These are phyloP conservation scores for Debaryomyces robertsiae DNA, from an alignment of 1,139 yeast genomes.

Conservation along the genomic window DNA sequence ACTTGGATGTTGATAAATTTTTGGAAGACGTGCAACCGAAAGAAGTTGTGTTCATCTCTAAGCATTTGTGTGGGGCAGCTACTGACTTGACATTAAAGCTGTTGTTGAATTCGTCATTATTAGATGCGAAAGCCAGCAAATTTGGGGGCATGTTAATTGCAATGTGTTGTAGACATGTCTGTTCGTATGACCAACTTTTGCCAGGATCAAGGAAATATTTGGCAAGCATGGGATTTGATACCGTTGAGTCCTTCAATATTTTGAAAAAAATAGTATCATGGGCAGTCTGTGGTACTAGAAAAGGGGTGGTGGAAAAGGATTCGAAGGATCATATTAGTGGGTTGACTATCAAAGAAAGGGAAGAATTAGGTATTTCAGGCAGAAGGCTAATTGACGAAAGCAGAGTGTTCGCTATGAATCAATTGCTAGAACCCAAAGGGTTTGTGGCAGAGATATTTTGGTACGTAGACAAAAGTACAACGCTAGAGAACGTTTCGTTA, in stretches of 20 bases:
- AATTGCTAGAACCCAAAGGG: constrained; percentile 25
- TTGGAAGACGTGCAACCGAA: constrained; percentile 28
- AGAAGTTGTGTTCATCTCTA: constrained; percentile 65
- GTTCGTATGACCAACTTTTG: constrained; percentile 55
- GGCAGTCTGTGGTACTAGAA: constrained; percentile 75
- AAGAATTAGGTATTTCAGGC: constrained; percentile 62
- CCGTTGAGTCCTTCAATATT: constrained; percentile 48
- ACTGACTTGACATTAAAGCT: constrained; percentile 82
- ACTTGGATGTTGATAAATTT: constrained; percentile 56
- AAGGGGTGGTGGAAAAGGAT: constrained; percentile 26
- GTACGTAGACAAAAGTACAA: constrained; percentile 59
- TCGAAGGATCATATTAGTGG: constrained; percentile 44
- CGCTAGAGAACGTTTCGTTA: constrained; percentile 74
- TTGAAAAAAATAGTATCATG: constrained; percentile 75
- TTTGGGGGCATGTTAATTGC: constrained; percentile 73
- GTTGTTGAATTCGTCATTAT: constrained; percentile 47
- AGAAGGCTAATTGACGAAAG: constrained; percentile 69
- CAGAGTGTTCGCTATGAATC: constrained; percentile 47
- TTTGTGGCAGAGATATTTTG: constrained; percentile 53
- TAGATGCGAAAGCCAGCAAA: constrained; percentile 13
- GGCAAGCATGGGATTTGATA: constrained; percentile 30
- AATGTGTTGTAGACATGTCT: constrained; percentile 94
- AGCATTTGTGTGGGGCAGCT: constrained; percentile 92
- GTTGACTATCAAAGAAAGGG: constrained; percentile 49
- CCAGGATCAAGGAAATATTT: constrained; percentile 51